Evolutionary conservation across 352 stramenopile species (phyloP), one percentile per base, ranked within the genome.

Genomic region (Globisporangium radiosum): DNA sequence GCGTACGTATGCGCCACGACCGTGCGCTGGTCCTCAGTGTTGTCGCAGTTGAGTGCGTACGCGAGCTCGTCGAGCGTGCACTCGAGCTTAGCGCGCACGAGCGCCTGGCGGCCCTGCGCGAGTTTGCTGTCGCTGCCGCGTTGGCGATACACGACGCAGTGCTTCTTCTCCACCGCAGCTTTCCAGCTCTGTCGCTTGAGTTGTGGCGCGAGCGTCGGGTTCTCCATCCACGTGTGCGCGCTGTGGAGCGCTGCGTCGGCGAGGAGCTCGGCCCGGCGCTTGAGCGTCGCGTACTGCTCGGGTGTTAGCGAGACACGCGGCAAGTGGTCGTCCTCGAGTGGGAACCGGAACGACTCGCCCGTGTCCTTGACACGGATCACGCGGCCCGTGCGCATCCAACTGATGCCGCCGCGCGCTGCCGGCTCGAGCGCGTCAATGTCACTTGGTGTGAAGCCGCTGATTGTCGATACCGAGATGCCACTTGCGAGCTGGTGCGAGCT

Each of bases 341-440:
- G 81, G 56, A 91, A 91, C 11, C 81, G 73, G 63, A 82, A 91
- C 39, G 75, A 81, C 54, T 86, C 73, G 52, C 78, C 77, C 11
- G 78, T 86, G 53, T 89, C 77, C 62, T 88, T 88, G 37, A 89
- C 72, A 39, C 78, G 78, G 45, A 91, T 85, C 17, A 88, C 62
- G 54, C 81, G 81, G 0, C 81, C 81, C 33, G 78, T 85, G 62
- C 76, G 68, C 76, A 88, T 87, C 78, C 78, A 90, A 25, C 65
- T 59, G 33, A 77, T 69, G 55, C 81, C 81, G 38, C 75, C 76
- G 36, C 45, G 45, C 17, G 45, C 40, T 44, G 40, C 11, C 17
- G 45, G 44, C 40, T 85, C 75, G n/a, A 50, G 45, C 15, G 15
- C 15, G 17, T 50, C 45, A 7, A 50, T 14, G n/a, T 50, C 45